Percentiles rank a stretch among this genome's conserved stretches.
Conservation (phyloP, 1,284 basidiomycete species). For the Jaminaea rosea region DNA sequence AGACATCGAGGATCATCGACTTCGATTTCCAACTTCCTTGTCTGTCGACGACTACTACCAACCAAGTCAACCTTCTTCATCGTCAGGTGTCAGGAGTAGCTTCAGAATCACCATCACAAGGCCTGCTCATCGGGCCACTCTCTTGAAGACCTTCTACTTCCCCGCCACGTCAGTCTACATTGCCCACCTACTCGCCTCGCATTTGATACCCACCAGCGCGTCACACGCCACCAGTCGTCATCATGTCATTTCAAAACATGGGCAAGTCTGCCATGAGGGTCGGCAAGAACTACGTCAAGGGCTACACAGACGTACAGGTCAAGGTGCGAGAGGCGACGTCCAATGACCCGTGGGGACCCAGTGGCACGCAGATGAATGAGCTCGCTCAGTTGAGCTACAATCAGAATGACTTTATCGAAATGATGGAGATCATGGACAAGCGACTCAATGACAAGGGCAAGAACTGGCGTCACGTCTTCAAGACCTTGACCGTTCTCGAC, state of each 20-base stretch:
- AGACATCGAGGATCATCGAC: too few species aligned
- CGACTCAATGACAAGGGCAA: slow-evolving; percentile 98
- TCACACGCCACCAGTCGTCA: background rate
- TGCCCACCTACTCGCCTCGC: too few species aligned
- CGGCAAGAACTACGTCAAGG: slow-evolving; percentile 44
- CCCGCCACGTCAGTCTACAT: too few species aligned
- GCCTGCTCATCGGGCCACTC: too few species aligned
- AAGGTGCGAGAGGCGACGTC: slow-evolving; percentile 98
- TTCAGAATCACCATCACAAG: too few species aligned
- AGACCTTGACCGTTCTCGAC: slow-evolving; percentile 92
- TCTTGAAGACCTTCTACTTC: too few species aligned
- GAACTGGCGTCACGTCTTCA: slow-evolving; percentile 99
- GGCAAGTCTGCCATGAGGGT: slow-evolving; percentile 43
- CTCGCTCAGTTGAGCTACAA: slow-evolving; percentile 95
- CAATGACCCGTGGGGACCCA: slow-evolving; percentile 99
- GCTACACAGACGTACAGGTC: slow-evolving; percentile 58
- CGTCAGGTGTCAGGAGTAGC: too few species aligned
- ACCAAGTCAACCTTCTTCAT: too few species aligned
- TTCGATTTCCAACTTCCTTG: too few species aligned
- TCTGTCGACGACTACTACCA: too few species aligned
- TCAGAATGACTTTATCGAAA: slow-evolving; percentile 96
- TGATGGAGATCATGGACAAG: slow-evolving; percentile 99
- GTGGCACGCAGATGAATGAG: slow-evolving; percentile 93
- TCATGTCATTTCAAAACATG: slow-evolving; percentile 44
- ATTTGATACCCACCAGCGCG: too few species aligned